phyloP scores from a whole-genome alignment of 192 early-diverging fungal genomes.

The Umbelopsis sp. region DNA sequence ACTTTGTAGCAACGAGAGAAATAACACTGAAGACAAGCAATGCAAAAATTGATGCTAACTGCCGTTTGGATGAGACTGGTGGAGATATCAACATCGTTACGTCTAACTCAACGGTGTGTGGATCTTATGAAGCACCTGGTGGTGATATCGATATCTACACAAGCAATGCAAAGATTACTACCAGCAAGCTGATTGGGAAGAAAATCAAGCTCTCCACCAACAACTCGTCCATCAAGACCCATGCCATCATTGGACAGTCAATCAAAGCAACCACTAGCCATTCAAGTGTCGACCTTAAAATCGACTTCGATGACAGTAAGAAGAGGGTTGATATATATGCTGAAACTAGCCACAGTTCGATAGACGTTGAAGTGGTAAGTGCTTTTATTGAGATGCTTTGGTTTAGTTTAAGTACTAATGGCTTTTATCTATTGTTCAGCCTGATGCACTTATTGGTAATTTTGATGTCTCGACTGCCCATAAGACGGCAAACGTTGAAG shows the following conservation, averaged over 20 bases:
- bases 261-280: neutral
- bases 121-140: neutral
- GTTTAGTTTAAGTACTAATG: neutral
- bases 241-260: neutral
- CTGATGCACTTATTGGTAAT: neutral
- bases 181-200: neutral
- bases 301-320: neutral
- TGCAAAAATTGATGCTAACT: neutral
- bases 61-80: neutral
- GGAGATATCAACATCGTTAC: neutral
- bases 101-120: neutral
- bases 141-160: neutral
- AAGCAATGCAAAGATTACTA: neutral
- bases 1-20: neutral
- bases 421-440: neutral
- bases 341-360: neutral
- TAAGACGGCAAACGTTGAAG: neutral
- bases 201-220: neutral
- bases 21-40: neutral
- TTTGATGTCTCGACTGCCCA: neutral
- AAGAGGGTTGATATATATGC: neutral
- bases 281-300: neutral
- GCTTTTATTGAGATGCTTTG: neutral
- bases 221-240: neutral
- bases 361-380: neutral